Conservation (phyloP, 176 grass and related monocot species). For the Musa beccarii region DNA sequence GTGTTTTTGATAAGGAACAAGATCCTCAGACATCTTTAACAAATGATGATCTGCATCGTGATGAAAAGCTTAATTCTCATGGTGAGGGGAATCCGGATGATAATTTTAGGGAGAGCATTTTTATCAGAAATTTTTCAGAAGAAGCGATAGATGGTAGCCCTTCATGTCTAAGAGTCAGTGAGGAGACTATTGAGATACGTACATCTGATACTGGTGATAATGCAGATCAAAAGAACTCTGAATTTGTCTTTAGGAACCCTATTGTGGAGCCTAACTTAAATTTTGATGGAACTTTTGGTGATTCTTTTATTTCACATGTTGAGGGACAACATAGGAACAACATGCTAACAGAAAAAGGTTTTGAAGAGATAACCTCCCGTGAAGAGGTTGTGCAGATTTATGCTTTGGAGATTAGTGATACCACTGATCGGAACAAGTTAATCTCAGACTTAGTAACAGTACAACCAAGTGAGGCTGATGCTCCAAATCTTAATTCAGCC, state of each 20-base stretch:
- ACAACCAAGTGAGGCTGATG: constrained; percentile 15
- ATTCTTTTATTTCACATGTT: constrained; percentile 2
- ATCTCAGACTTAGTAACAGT: constrained; percentile 21
- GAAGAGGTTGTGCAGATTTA: constrained; percentile 32
- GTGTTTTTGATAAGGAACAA: constrained; percentile 19
- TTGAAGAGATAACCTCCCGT: constrained; percentile 23
- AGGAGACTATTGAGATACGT: constrained; percentile 41
- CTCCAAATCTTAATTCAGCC: constrained; percentile 14
- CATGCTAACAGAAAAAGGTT: constrained; percentile 22
- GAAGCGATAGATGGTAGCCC: constrained; percentile 17
- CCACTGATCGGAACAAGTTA: constrained; percentile 21
- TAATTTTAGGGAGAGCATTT: constrained; percentile 4
- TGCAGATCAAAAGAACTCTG: constrained; percentile 21
- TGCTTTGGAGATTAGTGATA: constrained; percentile 21
- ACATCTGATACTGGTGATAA: constrained; percentile 20
- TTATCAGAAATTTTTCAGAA: constrained; percentile 24
- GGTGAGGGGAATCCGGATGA: constrained; percentile 9
- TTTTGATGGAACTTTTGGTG: neutral
- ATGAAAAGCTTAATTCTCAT: constrained; percentile 26
- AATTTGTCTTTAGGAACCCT: constrained; percentile 22
- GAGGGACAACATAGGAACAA: constrained; percentile 13
- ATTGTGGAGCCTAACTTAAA: constrained; percentile 13
- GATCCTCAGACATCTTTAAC: constrained; percentile 2
- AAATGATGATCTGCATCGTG: constrained; percentile 20
- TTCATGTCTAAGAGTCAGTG: constrained; percentile 25